Conservation (phyloP, 169 alveolate species). For the Haemoproteus tartakovskyi region DNA sequence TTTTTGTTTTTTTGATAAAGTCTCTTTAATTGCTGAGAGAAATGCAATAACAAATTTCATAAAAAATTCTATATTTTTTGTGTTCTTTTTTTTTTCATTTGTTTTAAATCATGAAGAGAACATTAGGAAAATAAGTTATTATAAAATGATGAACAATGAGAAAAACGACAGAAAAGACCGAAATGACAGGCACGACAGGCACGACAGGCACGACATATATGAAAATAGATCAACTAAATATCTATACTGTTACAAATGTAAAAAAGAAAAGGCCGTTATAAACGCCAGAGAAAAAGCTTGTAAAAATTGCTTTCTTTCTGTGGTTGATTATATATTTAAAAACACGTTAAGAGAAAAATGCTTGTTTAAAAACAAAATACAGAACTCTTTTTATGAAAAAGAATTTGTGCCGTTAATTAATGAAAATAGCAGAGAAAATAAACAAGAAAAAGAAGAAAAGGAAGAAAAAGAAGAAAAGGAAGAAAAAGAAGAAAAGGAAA, state of each 20-base stretch:
- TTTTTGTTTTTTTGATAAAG: no score
- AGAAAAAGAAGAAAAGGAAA: no score
- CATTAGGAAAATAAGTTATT: no score
- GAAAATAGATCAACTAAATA: constrained; percentile 1
- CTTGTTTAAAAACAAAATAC: constrained; percentile 41
- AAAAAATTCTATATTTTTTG: no score
- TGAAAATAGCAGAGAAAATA: constrained; percentile 1
- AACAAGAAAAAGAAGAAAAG: not conserved
- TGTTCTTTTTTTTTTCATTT: no score
- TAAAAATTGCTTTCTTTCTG: constrained; percentile 30
- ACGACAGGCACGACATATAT: not conserved
- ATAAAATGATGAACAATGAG: no score
- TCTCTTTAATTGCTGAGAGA: no score
- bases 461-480: not conserved
- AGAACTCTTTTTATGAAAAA: not conserved
- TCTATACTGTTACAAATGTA: constrained; percentile 44
- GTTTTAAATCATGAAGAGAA: no score
- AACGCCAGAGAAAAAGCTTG: constrained; percentile 50
- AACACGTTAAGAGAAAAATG: constrained; percentile 64
- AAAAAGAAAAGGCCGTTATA: constrained; percentile 34
- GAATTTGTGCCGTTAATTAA: not conserved
- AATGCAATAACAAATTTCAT: no score
- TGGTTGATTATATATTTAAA: constrained; percentile 62
- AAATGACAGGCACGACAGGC: not conserved
- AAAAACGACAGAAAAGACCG: no score